phyloP scores from a whole-genome alignment of 805 yeast genomes.

The Wickerhamiella australiensis region DNA sequence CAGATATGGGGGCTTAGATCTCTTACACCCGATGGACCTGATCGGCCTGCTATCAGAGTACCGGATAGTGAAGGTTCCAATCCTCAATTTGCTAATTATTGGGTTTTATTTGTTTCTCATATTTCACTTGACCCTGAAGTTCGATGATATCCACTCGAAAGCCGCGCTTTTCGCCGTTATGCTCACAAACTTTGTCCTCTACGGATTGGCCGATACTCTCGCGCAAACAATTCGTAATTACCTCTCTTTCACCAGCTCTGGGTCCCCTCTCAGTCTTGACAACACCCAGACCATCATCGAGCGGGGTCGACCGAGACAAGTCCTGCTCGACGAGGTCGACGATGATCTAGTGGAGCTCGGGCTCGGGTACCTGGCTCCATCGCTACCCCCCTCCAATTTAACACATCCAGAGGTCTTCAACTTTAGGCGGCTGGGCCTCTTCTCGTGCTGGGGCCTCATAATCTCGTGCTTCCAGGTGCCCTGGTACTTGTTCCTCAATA shows the following conservation, averaged over 20 bases:
- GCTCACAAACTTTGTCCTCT: slow-evolving; percentile 65
- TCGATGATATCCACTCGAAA: slow-evolving; percentile 37
- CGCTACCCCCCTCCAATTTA: slow-evolving; percentile 7
- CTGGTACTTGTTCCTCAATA: slow-evolving; percentile 78
- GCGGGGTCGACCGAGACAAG: slow-evolving; percentile 26
- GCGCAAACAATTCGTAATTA: slow-evolving; percentile 60
- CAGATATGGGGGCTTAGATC: background rate
- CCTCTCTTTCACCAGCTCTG: slow-evolving; percentile 22
- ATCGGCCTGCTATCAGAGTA: slow-evolving; percentile 14
- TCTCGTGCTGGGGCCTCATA: slow-evolving; percentile 76
- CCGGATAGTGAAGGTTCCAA: slow-evolving; percentile 25
- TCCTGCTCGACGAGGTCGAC: slow-evolving; percentile 26
- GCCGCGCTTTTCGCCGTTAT: slow-evolving; percentile 67
- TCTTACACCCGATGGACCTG: background rate
- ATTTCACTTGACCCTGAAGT: slow-evolving; percentile 26
- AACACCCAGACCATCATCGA: slow-evolving; percentile 20
- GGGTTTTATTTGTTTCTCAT: slow-evolving; percentile 22
- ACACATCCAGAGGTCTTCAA: slow-evolving; percentile 35
- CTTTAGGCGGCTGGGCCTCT: slow-evolving; percentile 61
- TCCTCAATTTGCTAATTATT: slow-evolving; percentile 29
- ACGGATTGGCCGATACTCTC: slow-evolving; percentile 81
- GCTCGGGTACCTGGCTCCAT: slow-evolving; percentile 16
- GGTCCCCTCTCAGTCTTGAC: slow-evolving; percentile 13
- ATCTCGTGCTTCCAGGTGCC: slow-evolving; percentile 74
- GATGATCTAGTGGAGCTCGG: slow-evolving; percentile 25